These are phyloP conservation scores for Stephania japonica DNA, from an alignment of 164 flowering plant species.

Conservation along the genomic window DNA sequence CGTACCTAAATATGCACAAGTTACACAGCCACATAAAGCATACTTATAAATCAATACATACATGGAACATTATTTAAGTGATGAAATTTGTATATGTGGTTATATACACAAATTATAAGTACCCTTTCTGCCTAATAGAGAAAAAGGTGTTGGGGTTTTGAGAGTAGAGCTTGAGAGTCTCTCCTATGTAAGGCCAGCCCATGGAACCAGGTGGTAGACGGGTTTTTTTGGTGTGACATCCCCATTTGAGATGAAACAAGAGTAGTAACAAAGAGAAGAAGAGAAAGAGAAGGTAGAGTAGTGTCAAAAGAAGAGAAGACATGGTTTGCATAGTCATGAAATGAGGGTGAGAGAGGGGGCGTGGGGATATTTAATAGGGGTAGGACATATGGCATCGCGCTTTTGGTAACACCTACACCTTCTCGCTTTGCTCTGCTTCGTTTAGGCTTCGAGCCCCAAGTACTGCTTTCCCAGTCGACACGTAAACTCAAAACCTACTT, in stretches of 20 bases:
- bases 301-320: not conserved
- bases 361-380: not conserved
- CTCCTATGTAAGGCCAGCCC: slow-evolving; percentile 95
- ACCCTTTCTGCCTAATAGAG: slow-evolving; percentile 55
- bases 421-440: not conserved
- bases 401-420: slow-evolving; percentile 1
- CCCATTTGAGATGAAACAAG: slow-evolving; percentile 11
- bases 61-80: no score
- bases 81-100: not conserved
- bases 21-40: not conserved
- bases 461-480: not conserved
- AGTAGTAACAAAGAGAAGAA: slow-evolving; percentile 2
- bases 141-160: slow-evolving; percentile 73
- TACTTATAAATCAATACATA: not conserved
- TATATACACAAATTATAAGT: not conserved
- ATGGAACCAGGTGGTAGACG: slow-evolving; percentile 80
- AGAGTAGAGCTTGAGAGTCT: slow-evolving; percentile 69
- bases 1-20: slow-evolving; percentile 38
- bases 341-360: not conserved
- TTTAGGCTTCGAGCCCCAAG: not conserved
- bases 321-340: not conserved
- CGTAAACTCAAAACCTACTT: slow-evolving; percentile 1
- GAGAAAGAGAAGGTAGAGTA: not conserved
- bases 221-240: slow-evolving; percentile 9
- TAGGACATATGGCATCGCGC: slow-evolving; percentile 7